Evolutionary conservation across 257 asterid species (phyloP), one percentile per base, ranked within the genome.

Genomic region (Henckelia pumila): DNA sequence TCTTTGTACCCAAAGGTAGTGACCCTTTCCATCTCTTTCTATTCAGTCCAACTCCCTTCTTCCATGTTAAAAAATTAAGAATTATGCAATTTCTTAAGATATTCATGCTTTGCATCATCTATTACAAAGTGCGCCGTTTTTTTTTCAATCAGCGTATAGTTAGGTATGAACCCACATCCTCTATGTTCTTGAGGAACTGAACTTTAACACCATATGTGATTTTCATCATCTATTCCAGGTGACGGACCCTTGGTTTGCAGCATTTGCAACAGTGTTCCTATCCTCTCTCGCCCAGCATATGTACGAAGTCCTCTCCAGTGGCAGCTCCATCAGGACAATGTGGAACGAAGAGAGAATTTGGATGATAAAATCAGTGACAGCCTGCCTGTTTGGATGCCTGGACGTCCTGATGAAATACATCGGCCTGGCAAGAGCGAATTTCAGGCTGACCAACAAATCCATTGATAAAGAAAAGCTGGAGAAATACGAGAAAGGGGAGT

Each of bases 311-410:
- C n/a, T 72, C 5, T 85, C 87, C 8, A 80, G 83, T 13, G 90
- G 84, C 1, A 87, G 83, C 14, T 69, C 83, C 16, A 32, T 67
- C 44, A 64, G 64, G 70, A 80, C 91, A 29, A 78, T 78, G 78
- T 82, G 91, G 91, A 82, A 85, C 49, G 91, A 85, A 63, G 86
- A 85, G 37, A 68, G 88, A 40, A 80, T 82, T 28, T 85, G 88
- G 88, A 20, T 85, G 66, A 82, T 85, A 59, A 80, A 53, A 62
- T 68, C 76, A 3, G 88, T 82, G 68, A 85, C 91, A 8, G 86
- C 91, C 16, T 85, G 91, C 72, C 59, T 85, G 16, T 82, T 82
- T 29, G 90, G 90, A 50, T 85, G 91, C 75, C 23, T 80, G 16
- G 86, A 85, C 26, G 83, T 75, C 7, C 11, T 83, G 16, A 49